phyloP scores from a whole-genome alignment of 2,329 filamentous ascomycete genomes.

The Curvularia eragrostidis region DNA sequence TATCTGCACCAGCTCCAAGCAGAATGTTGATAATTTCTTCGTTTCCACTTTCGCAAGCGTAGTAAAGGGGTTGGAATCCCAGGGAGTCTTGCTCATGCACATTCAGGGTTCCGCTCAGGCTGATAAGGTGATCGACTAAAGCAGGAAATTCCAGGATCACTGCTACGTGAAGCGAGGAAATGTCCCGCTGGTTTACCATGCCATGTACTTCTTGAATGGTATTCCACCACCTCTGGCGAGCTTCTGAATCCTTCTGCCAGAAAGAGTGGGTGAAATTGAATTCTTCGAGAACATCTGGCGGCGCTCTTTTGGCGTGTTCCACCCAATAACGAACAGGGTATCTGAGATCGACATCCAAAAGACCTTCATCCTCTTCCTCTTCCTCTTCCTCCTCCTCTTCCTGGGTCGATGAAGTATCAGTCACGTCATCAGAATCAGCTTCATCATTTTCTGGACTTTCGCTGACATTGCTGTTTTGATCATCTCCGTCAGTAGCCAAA shows the following conservation, averaged over 20 bases:
- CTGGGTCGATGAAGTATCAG: background rate
- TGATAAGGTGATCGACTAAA: constrained; percentile 27
- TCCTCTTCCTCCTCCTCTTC: constrained; percentile 3
- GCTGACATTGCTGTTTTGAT: background rate
- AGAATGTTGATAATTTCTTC: constrained; percentile 27
- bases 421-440: background rate
- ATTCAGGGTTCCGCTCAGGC: constrained; percentile 16
- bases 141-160: constrained; percentile 25
- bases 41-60: constrained; percentile 25
- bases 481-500: background rate
- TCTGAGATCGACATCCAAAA: constrained; percentile 15
- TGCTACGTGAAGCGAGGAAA: constrained; percentile 30
- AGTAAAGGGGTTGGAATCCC: constrained; percentile 30
- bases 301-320: constrained; percentile 30
- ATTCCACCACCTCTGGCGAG: constrained; percentile 29
- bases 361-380: background rate
- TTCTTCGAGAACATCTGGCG: constrained; percentile 30
- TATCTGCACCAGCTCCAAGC: constrained; percentile 25
- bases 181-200: constrained; percentile 14
- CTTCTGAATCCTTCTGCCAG: constrained; percentile 23
- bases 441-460: background rate
- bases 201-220: constrained; percentile 21
- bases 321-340: constrained; percentile 36
- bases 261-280: constrained; percentile 25
- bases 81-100: constrained; percentile 28